phyloP scores from a whole-genome alignment of 805 yeast genomes.

The Myxozyma udenii region DNA sequence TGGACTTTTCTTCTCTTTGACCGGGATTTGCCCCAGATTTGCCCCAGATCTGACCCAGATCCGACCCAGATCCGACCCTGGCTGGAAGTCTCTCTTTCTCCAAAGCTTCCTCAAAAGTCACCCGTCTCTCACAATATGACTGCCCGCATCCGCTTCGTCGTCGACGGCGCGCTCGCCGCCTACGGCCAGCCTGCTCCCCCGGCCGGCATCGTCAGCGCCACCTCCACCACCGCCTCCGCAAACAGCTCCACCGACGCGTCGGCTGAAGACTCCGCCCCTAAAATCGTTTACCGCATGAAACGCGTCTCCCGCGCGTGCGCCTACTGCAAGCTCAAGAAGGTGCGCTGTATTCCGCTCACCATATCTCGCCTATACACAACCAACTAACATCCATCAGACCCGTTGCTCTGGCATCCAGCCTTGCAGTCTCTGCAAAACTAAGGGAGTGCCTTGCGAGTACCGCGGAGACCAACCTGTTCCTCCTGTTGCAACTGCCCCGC shows the following conservation, averaged over 20 bases:
- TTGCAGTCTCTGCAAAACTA: slow-evolving; percentile 27
- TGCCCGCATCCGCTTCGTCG: slow-evolving; percentile 13
- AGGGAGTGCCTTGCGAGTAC: slow-evolving; percentile 27
- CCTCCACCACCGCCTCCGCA: slow-evolving; percentile 4
- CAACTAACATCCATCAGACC: slow-evolving; percentile 13
- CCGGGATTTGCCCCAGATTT: too few relatives aligned
- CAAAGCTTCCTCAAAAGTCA: too few relatives aligned
- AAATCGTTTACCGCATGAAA: slow-evolving; percentile 25
- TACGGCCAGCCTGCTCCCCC: neutral
- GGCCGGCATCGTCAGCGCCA: slow-evolving; percentile 1
- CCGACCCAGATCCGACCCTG: too few relatives aligned
- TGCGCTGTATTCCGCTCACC: neutral
- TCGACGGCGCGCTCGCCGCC: slow-evolving; percentile 3
- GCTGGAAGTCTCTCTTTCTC: too few relatives aligned
- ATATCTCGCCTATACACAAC: neutral
- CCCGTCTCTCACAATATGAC: too few relatives aligned
- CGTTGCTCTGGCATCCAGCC: slow-evolving; percentile 33
- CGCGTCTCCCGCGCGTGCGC: slow-evolving; percentile 33
- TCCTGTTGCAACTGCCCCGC: neutral
- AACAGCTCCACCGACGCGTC: neutral
- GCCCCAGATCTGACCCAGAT: too few relatives aligned
- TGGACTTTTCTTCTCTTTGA: too few relatives aligned
- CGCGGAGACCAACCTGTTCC: slow-evolving; percentile 3
- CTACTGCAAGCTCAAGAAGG: slow-evolving; percentile 31
- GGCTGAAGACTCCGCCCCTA: neutral